phyloP scores from a whole-genome alignment of 2,329 filamentous ascomycete genomes.

The Coniella lustricola region DNA sequence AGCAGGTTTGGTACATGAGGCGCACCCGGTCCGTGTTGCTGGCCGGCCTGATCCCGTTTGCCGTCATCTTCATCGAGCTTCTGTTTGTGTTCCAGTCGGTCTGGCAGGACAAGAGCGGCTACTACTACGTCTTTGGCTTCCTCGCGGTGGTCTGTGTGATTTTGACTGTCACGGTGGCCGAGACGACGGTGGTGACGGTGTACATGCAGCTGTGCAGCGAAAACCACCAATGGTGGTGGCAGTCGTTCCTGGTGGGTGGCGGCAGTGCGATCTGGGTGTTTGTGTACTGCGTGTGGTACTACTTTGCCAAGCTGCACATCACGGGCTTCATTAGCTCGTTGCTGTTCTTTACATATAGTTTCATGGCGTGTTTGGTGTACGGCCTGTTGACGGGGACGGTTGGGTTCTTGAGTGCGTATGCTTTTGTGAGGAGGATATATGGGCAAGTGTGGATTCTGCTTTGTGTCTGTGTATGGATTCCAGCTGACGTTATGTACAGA shows the following conservation, averaged over 20 bases:
- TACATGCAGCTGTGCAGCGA: conserved; percentile 79
- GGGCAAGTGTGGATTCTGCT: conserved; percentile 42
- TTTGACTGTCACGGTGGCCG: conserved; percentile 68
- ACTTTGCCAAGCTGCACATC: conserved; percentile 71
- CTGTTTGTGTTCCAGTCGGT: conserved; percentile 81
- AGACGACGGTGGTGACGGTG: conserved; percentile 76
- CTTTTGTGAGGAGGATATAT: conserved; percentile 79
- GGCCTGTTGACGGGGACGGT: conserved; percentile 76
- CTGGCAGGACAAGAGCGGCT: conserved; percentile 86
- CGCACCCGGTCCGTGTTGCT: conserved; percentile 58
- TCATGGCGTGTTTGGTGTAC: conserved; percentile 75
- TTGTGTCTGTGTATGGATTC: not conserved
- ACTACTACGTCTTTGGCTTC: conserved; percentile 90
- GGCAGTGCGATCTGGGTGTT: conserved; percentile 77
- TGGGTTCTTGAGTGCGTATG: conserved; percentile 76
- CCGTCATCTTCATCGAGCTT: conserved; percentile 81
- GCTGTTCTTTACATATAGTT: conserved; percentile 80
- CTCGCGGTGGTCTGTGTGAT: conserved; percentile 67
- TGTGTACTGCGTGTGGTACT: conserved; percentile 78
- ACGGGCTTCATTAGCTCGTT: conserved; percentile 70
- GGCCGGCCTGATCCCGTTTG: conserved; percentile 74
- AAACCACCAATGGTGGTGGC: conserved; percentile 93
- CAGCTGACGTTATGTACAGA: conserved; percentile 24
- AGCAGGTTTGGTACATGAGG: conserved; percentile 67
- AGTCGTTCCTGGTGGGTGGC: conserved; percentile 73